Conservation (phyloP, 768 basidiomycete genomes). For the Boletus edulis region DNA sequence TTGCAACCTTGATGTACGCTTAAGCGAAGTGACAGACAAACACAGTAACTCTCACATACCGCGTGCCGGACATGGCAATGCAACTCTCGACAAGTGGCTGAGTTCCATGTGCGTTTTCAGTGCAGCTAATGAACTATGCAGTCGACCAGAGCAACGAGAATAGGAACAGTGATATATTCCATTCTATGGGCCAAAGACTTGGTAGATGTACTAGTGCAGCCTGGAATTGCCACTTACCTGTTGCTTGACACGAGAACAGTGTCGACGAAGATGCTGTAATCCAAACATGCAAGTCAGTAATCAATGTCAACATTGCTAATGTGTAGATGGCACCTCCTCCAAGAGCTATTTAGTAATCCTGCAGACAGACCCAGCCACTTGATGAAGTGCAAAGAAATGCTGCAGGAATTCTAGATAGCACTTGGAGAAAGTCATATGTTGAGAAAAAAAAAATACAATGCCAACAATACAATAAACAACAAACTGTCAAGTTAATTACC, state of each 20-base stretch:
- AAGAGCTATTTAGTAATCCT: slow-evolving; percentile 22
- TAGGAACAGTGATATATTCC: slow-evolving; percentile 25
- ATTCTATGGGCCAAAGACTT: slow-evolving; percentile 13
- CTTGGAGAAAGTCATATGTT: background rate
- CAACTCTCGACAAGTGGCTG: slow-evolving; percentile 29
- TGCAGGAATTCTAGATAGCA: slow-evolving; percentile 12
- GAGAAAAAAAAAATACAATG: background rate
- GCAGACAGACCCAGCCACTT: slow-evolving; percentile 12
- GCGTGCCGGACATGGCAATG: slow-evolving; percentile 24
- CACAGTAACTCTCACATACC: slow-evolving; percentile 12
- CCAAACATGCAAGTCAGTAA: slow-evolving; percentile 7
- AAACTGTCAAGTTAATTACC: slow-evolving; percentile 20
- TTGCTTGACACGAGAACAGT: slow-evolving; percentile 19
- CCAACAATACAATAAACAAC: slow-evolving; percentile 7
- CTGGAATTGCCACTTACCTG: slow-evolving; percentile 5
- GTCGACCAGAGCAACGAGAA: slow-evolving; percentile 28
- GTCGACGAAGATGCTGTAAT: slow-evolving; percentile 25
- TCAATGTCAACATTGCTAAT: background rate
- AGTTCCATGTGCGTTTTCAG: slow-evolving; percentile 29
- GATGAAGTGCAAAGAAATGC: slow-evolving; percentile 6
- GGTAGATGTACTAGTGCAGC: no score
- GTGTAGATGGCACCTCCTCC: slow-evolving; percentile 2
- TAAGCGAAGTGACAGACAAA: slow-evolving; percentile 6
- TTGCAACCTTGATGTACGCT: slow-evolving; percentile 17
- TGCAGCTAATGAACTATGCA: slow-evolving; percentile 17